Evolutionary conservation across 208 protist species (phyloP), one percentile per base, ranked within the genome.

Genomic region (Leishmania turanica): DNA sequence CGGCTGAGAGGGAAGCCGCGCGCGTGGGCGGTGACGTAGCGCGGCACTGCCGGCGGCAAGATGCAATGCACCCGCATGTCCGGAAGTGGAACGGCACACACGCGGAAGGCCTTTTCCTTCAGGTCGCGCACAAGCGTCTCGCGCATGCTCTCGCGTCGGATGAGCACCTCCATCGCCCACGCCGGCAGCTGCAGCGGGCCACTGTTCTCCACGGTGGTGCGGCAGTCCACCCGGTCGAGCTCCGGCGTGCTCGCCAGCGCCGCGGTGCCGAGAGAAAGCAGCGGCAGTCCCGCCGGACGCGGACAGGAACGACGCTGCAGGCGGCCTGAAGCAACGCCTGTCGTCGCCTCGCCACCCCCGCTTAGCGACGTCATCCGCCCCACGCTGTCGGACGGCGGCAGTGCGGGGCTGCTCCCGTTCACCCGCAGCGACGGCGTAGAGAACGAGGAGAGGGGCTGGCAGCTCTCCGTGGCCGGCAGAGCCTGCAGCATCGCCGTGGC

Each of bases 41-140:
- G 91, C 17, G 88, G 86, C 56, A 96, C 90, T 9, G 77, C 71
- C 1, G 90, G 86, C 0, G 94, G 94, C 62, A 95, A 31, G 37
- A 89, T 62, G 62, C 91, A 86, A 76, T 93, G 95, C 45, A 96
- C 88, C 13, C 94, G 94, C 66, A 73, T 82, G 78, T 96, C 94
- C 0, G 94, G 92, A 31, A 97, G 80, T 34, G 89, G 86, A 47
- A 97, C 88, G 69, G 77, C 69, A 73, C 87, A 89, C 54, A 91
- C 82, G 60, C 79, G 79, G 37, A 91, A 88, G 40, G 85, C 84
- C 71, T 77, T 75, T 69, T 91, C 88, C 79, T 91, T 89, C 40
- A 92, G 58, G 42, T 90, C 85, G 27, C 82, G 78, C 80, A 92
- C 81, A 19, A 92, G 84, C n/a, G 86, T 88, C 81, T 90, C 86